A percentile compares a stretch with the other conserved stretches of the same genome.
Evolutionary conservation across 2,329 filamentous ascomycete genomes (phyloP).

Genomic region (Cadophora gregata): DNA sequence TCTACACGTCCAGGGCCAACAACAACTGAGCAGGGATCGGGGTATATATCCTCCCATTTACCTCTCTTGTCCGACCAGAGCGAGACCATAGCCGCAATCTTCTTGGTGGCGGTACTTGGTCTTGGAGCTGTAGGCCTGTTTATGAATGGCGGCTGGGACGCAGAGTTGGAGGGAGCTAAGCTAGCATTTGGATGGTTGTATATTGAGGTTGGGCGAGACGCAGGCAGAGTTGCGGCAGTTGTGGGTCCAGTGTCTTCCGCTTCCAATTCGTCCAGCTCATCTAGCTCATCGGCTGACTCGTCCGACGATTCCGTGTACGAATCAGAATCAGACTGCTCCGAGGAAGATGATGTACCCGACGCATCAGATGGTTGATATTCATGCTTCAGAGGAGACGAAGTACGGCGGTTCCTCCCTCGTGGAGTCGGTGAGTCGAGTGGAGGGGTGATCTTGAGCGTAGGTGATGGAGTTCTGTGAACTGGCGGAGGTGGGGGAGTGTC

Average conservation of each 20-base stretch:
- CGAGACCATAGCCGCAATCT: constrained; percentile 61
- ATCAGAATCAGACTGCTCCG: constrained; percentile 55
- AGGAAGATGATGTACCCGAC: constrained; percentile 65
- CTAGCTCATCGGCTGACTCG: constrained; percentile 55
- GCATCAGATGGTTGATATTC: constrained; percentile 90
- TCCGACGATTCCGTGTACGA: constrained; percentile 53
- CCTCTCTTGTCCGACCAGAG: constrained; percentile 67
- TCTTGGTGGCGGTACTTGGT: constrained; percentile 31
- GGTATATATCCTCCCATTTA: constrained; percentile 63
- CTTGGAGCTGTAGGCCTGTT: constrained; percentile 44
- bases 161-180: constrained; percentile 79
- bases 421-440: constrained; percentile 38
- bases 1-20: constrained; percentile 66
- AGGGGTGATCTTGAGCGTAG: constrained; percentile 48
- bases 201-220: constrained; percentile 35
- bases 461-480: constrained; percentile 45
- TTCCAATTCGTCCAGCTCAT: constrained; percentile 59
- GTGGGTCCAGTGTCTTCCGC: constrained; percentile 26
- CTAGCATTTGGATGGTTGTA: constrained; percentile 50
- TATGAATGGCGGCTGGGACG: constrained; percentile 75
- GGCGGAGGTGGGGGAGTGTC: constrained; percentile 43
- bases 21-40: constrained; percentile 59
- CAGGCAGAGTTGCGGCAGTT: constrained; percentile 41
- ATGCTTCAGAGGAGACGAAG: constrained; percentile 93
- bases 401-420: constrained; percentile 64